Evolutionary conservation across 768 basidiomycete genomes (phyloP).

Genomic region (Paxillus involutus): DNA sequence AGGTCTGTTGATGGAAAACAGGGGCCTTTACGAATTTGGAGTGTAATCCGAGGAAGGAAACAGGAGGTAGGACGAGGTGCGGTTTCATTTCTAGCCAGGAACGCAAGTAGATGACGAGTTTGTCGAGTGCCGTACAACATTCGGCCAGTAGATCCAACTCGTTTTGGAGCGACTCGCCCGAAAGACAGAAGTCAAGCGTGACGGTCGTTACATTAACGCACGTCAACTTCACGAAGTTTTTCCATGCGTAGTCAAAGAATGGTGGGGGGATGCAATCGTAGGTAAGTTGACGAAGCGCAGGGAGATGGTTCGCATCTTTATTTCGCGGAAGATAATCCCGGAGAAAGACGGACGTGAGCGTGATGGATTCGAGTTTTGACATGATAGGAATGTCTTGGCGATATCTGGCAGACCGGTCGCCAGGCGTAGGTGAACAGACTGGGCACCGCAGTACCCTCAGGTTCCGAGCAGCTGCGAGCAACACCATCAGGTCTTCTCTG

Average conservation of each 20-base stretch:
- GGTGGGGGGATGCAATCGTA: constrained; percentile 33
- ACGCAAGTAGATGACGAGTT: constrained; percentile 24
- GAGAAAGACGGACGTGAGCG: constrained; percentile 26
- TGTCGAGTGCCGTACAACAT: constrained; percentile 22
- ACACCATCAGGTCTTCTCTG: constrained; percentile 29
- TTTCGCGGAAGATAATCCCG: constrained; percentile 30
- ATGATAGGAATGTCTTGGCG: constrained; percentile 26
- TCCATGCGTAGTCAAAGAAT: constrained; percentile 29
- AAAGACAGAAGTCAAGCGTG: constrained; percentile 26
- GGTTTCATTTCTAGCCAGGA: constrained; percentile 23
- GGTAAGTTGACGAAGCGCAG: constrained; percentile 29
- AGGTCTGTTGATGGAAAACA: constrained; percentile 12
- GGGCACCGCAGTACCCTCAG: constrained; percentile 28
- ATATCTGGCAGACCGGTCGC: constrained; percentile 15
- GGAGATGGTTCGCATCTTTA: constrained; percentile 26
- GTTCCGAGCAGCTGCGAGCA: constrained; percentile 26
- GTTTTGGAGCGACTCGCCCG: constrained; percentile 21
- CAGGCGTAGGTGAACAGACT: constrained; percentile 24
- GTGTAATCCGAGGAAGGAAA: constrained; percentile 25
- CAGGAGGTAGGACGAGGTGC: constrained; percentile 22
- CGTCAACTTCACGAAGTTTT: constrained; percentile 22
- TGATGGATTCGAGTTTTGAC: constrained; percentile 25
- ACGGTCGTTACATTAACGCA: constrained; percentile 28
- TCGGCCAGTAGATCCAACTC: constrained; percentile 27
- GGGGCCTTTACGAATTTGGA: constrained; percentile 15